Percentiles rank a stretch among this genome's conserved stretches.
Evolutionary conservation across 306 rosid species (phyloP).

Genomic region (Dalbergia cultrata): DNA sequence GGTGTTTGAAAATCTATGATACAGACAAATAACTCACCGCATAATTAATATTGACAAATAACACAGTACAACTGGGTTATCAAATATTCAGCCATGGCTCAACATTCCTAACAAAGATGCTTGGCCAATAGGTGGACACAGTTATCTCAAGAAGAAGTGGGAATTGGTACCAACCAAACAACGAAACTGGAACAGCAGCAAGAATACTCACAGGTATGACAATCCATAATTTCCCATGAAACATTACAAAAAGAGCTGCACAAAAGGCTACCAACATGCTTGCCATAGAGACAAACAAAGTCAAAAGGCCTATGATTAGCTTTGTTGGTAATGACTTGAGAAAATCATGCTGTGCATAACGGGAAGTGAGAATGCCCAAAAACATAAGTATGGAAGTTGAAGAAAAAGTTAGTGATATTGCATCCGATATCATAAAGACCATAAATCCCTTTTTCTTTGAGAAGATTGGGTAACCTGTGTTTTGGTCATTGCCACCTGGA

Average conservation of each 20-base stretch:
- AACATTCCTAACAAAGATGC: neutral
- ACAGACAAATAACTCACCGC: too few species aligned
- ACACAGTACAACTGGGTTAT: too few species aligned
- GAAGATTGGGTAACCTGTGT: neutral
- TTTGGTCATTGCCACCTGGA: neutral
- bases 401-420: neutral
- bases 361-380: neutral
- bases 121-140: neutral
- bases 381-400: slow-evolving; percentile 6
- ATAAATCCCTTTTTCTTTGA: neutral
- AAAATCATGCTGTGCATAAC: neutral
- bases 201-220: neutral
- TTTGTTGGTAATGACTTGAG: neutral
- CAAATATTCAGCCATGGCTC: neutral
- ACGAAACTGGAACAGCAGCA: neutral
- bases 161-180: neutral
- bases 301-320: neutral
- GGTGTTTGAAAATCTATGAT: too few species aligned
- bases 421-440: neutral
- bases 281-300: neutral
- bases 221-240: neutral
- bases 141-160: neutral
- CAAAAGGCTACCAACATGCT: slow-evolving; percentile 3
- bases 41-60: too few species aligned
- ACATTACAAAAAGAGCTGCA: neutral